Evolutionary conservation across 805 yeast genomes (phyloP).

Genomic region (Wickerhamomyces ciferrii): DNA sequence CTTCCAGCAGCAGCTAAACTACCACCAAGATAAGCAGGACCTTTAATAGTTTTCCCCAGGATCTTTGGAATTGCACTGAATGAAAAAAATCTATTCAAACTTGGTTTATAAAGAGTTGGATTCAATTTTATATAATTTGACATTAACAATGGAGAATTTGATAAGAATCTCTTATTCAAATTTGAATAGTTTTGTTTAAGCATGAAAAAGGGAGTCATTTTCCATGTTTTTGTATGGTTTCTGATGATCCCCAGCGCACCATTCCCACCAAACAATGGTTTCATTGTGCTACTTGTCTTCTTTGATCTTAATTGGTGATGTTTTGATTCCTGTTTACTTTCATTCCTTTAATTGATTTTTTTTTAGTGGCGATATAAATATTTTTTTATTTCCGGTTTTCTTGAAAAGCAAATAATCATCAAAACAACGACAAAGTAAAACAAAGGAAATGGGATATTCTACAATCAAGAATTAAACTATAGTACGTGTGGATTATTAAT

Average conservation of each 20-base stretch:
- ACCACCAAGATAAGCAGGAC: conserved; percentile 85
- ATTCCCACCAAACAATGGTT: not conserved
- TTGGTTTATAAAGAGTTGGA: conserved; percentile 2
- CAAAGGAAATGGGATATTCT: too few relatives aligned
- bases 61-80: conserved; percentile 42
- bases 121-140: not conserved
- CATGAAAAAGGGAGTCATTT: not conserved
- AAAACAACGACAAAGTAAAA: too few relatives aligned
- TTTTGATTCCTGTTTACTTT: not conserved
- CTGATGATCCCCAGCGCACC: not conserved
- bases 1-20: conserved; percentile 94
- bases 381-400: not conserved
- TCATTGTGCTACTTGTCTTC: not conserved
- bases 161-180: conserved; percentile 3
- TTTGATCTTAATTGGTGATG: not conserved
- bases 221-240: not conserved
- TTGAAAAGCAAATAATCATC: too few relatives aligned
- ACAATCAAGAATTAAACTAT: too few relatives aligned
- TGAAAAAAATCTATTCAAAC: too few relatives aligned
- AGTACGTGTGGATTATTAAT: too few relatives aligned
- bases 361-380: not conserved
- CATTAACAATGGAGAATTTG: conserved; percentile 7
- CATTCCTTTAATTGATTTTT: not conserved
- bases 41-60: conserved; percentile 45
- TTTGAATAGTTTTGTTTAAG: conserved; percentile 2